These are phyloP conservation scores for Wickerhamomyces queroliae DNA, from an alignment of 805 yeast species.

Conservation along the genomic window DNA sequence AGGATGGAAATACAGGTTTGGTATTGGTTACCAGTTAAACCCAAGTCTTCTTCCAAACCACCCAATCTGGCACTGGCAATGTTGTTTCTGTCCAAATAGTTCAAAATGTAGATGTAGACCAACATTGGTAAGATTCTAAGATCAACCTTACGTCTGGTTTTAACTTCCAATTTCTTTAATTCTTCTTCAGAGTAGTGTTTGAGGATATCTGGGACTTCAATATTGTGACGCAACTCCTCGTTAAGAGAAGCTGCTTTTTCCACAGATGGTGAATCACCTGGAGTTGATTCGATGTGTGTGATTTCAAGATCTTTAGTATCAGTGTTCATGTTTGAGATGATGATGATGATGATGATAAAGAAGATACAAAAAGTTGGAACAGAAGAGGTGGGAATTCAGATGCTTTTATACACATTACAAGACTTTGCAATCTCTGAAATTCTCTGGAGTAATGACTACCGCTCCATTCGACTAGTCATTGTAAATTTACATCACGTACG, in stretches of 20 bases:
- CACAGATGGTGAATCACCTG: background rate
- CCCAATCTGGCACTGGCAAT: conserved; percentile 46
- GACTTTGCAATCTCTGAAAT: too few relatives aligned
- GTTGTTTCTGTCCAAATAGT: conserved; percentile 44
- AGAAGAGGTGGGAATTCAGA: background rate
- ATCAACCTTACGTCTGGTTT: conserved; percentile 42
- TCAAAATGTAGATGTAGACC: conserved; percentile 44
- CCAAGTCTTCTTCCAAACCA: conserved; percentile 40
- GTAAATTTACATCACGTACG: too few relatives aligned
- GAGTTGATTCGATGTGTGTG: background rate
- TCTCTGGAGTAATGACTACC: too few relatives aligned
- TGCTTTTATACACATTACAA: background rate
- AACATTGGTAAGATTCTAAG: conserved; percentile 43
- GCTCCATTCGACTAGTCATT: too few relatives aligned
- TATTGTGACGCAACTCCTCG: background rate
- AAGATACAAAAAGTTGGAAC: background rate
- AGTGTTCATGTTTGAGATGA: background rate
- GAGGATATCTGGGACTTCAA: conserved; percentile 20
- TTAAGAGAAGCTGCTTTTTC: background rate
- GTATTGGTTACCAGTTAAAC: conserved; percentile 35
- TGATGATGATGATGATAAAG: background rate
- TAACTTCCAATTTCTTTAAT: conserved; percentile 34
- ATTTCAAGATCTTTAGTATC: background rate
- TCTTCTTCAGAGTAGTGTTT: conserved; percentile 30
- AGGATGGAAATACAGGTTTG: conserved; percentile 46